These are phyloP conservation scores for Selenicereus undatus DNA, from an alignment of 148 eudicot genomes.

Conservation along the genomic window DNA sequence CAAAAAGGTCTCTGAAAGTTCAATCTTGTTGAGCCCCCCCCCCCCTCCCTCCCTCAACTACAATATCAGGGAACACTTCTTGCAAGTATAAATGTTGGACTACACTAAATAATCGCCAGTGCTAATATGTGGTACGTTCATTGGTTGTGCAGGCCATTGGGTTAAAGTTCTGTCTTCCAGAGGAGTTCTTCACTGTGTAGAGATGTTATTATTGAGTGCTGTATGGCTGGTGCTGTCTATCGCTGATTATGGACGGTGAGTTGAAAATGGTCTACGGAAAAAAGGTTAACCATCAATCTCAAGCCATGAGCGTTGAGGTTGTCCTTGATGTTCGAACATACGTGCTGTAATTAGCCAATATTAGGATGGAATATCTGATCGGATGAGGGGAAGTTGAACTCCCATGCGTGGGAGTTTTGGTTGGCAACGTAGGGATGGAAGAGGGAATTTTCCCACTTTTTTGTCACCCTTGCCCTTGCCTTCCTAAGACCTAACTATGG, in stretches of 20 bases:
- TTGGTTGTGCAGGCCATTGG: slow-evolving; percentile 58
- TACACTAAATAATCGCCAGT: neutral
- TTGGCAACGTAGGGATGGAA: neutral
- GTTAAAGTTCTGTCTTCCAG: slow-evolving; percentile 68
- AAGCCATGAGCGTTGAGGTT: neutral
- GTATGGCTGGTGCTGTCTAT: neutral
- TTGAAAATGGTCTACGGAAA: neutral
- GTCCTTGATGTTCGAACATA: neutral
- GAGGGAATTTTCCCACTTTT: neutral
- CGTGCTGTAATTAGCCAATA: neutral
- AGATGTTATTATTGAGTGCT: neutral
- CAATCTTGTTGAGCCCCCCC: neutral
- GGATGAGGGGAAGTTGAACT: neutral
- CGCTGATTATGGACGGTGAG: neutral
- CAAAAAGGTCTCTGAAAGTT: neutral
- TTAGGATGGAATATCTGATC: neutral
- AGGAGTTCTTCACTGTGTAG: slow-evolving; percentile 47
- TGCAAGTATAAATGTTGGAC: no score
- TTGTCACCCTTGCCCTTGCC: neutral
- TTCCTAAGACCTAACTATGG: neutral
- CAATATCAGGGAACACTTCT: neutral
- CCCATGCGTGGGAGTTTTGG: neutral
- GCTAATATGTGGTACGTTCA: neutral
- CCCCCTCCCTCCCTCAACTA: no score
- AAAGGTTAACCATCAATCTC: neutral